A percentile compares a stretch with the other conserved stretches of the same genome.
Evolutionary conservation across 345 rosid genomes (phyloP).

Genomic region (Aegle marmelos): DNA sequence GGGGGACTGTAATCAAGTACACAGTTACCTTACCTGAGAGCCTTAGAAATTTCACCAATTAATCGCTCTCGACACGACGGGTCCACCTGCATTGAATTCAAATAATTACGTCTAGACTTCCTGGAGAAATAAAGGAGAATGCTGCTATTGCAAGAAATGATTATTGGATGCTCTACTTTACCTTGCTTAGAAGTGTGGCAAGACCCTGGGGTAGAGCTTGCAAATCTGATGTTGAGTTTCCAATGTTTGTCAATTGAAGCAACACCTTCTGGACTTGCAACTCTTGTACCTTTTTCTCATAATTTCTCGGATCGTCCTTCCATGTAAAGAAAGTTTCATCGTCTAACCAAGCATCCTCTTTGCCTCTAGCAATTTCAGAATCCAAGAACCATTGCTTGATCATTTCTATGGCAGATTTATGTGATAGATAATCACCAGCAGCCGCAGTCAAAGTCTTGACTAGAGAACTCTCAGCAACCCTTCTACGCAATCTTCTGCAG

Average conservation of each 20-base stretch:
- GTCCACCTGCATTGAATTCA: conserved; percentile 68
- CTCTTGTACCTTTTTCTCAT: conserved; percentile 60
- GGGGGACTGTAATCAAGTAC: conserved; percentile 2
- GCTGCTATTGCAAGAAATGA: conserved; percentile 9
- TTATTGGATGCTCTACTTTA: conserved; percentile 26
- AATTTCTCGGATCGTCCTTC: conserved; percentile 62
- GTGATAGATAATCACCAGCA: conserved; percentile 60
- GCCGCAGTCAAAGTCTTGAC: conserved; percentile 60
- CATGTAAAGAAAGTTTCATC: conserved; percentile 83
- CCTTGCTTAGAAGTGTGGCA: conserved; percentile 83
- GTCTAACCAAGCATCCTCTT: conserved; percentile 66
- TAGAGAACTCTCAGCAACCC: conserved; percentile 73
- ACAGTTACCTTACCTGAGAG: conserved; percentile 33
- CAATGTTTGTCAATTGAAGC: conserved; percentile 59
- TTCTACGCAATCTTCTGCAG: conserved; percentile 65
- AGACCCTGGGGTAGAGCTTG: conserved; percentile 88
- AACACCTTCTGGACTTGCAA: conserved; percentile 73
- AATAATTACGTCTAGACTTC: conserved; percentile 17
- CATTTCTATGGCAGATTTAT: conserved; percentile 58
- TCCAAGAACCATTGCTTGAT: conserved; percentile 81
- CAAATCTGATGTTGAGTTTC: conserved; percentile 65
- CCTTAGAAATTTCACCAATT: conserved; percentile 55
- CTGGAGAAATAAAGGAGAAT: conserved; percentile 1
- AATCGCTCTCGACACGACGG: conserved; percentile 52
- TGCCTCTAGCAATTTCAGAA: conserved; percentile 49